These are phyloP conservation scores for Dalbergia cultrata DNA, from an alignment of 306 rosid genomes.

Conservation along the genomic window DNA sequence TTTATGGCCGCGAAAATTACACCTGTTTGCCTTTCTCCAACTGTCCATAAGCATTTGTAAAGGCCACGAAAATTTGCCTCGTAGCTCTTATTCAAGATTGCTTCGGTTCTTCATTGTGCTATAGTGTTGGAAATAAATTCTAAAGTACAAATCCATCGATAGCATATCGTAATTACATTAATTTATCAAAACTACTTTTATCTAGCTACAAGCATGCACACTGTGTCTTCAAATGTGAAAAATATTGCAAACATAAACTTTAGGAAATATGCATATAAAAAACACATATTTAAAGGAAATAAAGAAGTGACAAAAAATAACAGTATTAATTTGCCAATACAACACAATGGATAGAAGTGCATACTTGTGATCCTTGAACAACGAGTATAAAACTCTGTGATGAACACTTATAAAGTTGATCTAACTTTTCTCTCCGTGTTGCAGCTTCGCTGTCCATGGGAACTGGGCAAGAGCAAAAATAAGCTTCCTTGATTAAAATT, in stretches of 20 bases:
- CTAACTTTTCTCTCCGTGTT: constrained; percentile 96
- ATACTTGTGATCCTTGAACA: constrained; percentile 95
- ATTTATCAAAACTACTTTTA: too few relatives aligned
- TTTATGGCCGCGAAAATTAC: too few relatives aligned
- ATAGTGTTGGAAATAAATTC: too few relatives aligned
- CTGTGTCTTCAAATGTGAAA: constrained; percentile 29
- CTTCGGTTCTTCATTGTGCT: too few relatives aligned
- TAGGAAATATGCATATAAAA: background rate
- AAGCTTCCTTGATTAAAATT: constrained; percentile 59
- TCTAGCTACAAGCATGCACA: background rate
- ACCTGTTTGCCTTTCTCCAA: too few relatives aligned
- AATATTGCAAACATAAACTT: constrained; percentile 16
- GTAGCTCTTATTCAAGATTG: too few relatives aligned
- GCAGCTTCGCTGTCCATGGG: constrained; percentile 99
- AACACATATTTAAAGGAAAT: constrained; percentile 1
- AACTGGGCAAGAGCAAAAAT: too few relatives aligned
- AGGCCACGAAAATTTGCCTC: too few relatives aligned
- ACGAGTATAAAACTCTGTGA: constrained; percentile 96
- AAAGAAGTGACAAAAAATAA: constrained; percentile 3
- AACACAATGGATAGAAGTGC: constrained; percentile 37
- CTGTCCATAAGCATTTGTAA: too few relatives aligned
- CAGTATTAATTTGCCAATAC: background rate
- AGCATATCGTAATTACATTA: too few relatives aligned
- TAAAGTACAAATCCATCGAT: too few relatives aligned
- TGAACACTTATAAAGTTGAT: constrained; percentile 95